Base-by-base conservation (phyloP, 2,329 filamentous ascomycete genomes). In the Diaporthe sp. region DNA sequence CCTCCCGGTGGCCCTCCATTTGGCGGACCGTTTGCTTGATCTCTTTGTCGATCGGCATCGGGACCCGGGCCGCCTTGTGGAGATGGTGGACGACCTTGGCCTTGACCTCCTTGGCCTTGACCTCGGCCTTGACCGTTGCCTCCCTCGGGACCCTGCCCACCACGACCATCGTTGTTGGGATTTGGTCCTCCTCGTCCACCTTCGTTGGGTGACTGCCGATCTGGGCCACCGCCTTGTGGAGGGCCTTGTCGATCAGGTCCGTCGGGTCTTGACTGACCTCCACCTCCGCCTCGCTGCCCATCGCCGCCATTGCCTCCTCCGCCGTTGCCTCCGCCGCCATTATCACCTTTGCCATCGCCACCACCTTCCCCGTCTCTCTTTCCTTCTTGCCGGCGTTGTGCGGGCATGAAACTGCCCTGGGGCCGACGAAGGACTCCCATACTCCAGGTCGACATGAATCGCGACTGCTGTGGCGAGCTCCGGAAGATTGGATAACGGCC, bases 401-500 rank as follows among this genome's bases (percentile, higher is more conserved):
- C 45, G 12, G 64, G 64, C 64, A 38, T 35, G 45, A 38, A 35
- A 19, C 22, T 67, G 64, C 64, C 64, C 64, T 38, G 10, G 64
- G 64, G 64, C 64, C 64, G 30, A 19, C 64, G 64, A 35, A 67
- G 22, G 64, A 67, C 64, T 38, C 64, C 64, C 64, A 67, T 67
- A 38, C 64, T 67, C 64, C 64, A 67, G 45, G 45, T 28, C 45
- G 64, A 67, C 64, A 67, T 67, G 64, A n/a, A 25, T 52, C 45
- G 64, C 45, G 45, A 52, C 45, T 19, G 15, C 22, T 52, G 6
- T 67, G 64, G 33, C 28, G 64, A 67, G 30, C 30, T 25, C 45
- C 10, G 45, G 45, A 52, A 15, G 17, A 13, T 38, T 38, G 4
- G 38, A 25, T 33, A n/a, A 52, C 64, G 42, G 45, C 45, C 28